Evolutionary conservation across 805 yeast genomes (phyloP).

Genomic region (Pichia manshurica): DNA sequence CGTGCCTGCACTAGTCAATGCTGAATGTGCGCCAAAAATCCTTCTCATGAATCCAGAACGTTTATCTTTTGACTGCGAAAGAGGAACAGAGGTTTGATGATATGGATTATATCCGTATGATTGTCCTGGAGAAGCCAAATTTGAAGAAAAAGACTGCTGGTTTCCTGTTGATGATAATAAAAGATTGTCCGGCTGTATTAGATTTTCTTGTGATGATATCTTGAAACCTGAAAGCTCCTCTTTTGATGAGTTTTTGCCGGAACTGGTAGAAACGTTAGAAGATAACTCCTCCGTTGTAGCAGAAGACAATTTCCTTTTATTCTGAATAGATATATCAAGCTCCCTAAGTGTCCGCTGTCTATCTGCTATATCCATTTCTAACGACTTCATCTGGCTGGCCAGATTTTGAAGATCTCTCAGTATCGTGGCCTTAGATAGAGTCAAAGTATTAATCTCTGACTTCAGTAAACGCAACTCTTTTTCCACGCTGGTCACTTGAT

Average conservation of each 20-base stretch:
- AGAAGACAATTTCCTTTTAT: conserved; percentile 4
- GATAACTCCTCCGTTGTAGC: conserved; percentile 5
- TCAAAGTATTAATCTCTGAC: conserved; percentile 36
- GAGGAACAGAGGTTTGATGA: conserved; percentile 2
- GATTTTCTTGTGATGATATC: conserved; percentile 5
- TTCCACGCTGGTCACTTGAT: conserved; percentile 32
- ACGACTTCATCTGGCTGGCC: conserved; percentile 38
- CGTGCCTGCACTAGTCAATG: neutral
- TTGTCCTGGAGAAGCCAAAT: neutral
- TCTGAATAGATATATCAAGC: conserved; percentile 12
- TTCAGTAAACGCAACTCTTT: conserved; percentile 34
- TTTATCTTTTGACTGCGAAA: conserved; percentile 11
- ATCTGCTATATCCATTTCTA: conserved; percentile 40
- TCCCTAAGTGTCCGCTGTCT: conserved; percentile 16
- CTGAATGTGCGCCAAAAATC: conserved; percentile 22
- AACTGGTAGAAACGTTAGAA: conserved; percentile 10
- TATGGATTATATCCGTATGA: conserved; percentile 3
- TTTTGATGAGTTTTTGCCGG: conserved; percentile 9
- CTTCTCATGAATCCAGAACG: conserved; percentile 27
- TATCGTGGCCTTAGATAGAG: conserved; percentile 37
- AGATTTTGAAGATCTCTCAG: conserved; percentile 48
- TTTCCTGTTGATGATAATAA: neutral
- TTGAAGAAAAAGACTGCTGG: neutral
- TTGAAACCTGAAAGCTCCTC: conserved; percentile 11
- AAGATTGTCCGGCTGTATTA: conserved; percentile 3